A percentile compares a stretch with the other conserved stretches of the same genome.
Conservation (phyloP, 2,329 filamentous ascomycete genomes). For the Sarocladiaceae sp. region DNA sequence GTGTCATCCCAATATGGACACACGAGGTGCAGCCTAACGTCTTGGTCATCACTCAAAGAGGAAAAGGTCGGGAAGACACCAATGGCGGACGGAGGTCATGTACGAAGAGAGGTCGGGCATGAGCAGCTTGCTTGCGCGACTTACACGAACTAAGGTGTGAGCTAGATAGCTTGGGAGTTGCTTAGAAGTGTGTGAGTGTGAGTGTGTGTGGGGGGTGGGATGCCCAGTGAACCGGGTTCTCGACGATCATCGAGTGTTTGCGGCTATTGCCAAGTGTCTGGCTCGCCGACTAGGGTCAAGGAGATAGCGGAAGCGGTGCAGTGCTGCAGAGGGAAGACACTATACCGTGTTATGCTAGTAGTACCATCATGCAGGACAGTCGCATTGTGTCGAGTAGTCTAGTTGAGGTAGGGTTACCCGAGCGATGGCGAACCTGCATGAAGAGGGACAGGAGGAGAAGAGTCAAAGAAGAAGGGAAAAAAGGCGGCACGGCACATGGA, state of each 20-base stretch:
- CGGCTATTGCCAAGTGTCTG: too few relatives aligned
- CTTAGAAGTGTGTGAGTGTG: too few relatives aligned
- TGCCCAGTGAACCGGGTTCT: neutral
- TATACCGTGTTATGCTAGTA: too few relatives aligned
- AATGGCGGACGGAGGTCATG: slow-evolving; percentile 1
- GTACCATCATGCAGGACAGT: too few relatives aligned
- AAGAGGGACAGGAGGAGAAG: too few relatives aligned
- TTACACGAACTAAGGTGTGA: neutral
- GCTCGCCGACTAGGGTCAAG: too few relatives aligned
- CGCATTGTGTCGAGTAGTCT: neutral
- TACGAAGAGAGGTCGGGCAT: too few relatives aligned
- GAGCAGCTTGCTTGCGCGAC: neutral
- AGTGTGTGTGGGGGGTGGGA: neutral
- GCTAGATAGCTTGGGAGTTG: too few relatives aligned
- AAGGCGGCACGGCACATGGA: too few relatives aligned
- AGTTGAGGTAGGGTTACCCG: neutral
- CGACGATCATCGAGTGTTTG: neutral
- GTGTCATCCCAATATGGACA: neutral
- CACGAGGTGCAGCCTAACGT: neutral
- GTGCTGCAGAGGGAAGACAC: too few relatives aligned
- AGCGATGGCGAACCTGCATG: neutral
- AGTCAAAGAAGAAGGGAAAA: neutral
- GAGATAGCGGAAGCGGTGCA: too few relatives aligned
- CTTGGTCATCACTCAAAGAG: slow-evolving; percentile 1
- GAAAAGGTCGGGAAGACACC: neutral